These are phyloP conservation scores for Isabelozyma heimii DNA, from an alignment of 805 yeast species.

Conservation along the genomic window DNA sequence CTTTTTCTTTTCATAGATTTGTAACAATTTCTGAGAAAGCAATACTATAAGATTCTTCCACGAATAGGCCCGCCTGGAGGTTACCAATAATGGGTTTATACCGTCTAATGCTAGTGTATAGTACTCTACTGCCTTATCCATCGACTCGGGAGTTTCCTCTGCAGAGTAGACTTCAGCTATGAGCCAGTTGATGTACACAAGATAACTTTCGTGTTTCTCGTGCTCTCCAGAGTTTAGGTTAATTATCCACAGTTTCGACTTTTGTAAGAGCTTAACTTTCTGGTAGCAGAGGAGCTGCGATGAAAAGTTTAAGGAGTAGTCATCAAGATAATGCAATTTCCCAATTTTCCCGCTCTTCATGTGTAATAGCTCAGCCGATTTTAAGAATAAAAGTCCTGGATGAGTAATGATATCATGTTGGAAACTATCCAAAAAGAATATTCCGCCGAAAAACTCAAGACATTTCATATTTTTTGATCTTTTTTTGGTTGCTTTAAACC, in stretches of 20 bases:
- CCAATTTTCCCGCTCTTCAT: neutral
- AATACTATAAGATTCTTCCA: constrained; percentile 18
- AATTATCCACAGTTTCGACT: constrained; percentile 12
- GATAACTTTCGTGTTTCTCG: neutral
- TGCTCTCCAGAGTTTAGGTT: neutral
- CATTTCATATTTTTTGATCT: constrained; percentile 9
- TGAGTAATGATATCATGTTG: constrained; percentile 22
- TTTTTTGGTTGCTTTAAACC: constrained; percentile 11
- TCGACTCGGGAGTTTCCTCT: constrained; percentile 3
- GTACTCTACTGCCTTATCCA: constrained; percentile 14
- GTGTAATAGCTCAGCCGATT: constrained; percentile 13
- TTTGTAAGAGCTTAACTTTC: constrained; percentile 30
- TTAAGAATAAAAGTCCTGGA: constrained; percentile 26
- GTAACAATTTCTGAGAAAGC: constrained; percentile 34
- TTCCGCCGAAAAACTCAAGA: constrained; percentile 30
- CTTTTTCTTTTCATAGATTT: constrained; percentile 31
- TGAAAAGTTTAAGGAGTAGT: constrained; percentile 10
- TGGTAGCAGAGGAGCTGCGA: constrained; percentile 18
- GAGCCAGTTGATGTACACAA: constrained; percentile 40
- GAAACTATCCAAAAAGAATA: constrained; percentile 20
- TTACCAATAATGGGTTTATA: constrained; percentile 2
- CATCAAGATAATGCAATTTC: constrained; percentile 10
- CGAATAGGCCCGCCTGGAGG: constrained; percentile 32
- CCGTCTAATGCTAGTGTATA: constrained; percentile 9
- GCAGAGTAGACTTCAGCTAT: constrained; percentile 48